Evolutionary conservation across 106 monocot species (phyloP).

Genomic region (Platanthera zijinensis): DNA sequence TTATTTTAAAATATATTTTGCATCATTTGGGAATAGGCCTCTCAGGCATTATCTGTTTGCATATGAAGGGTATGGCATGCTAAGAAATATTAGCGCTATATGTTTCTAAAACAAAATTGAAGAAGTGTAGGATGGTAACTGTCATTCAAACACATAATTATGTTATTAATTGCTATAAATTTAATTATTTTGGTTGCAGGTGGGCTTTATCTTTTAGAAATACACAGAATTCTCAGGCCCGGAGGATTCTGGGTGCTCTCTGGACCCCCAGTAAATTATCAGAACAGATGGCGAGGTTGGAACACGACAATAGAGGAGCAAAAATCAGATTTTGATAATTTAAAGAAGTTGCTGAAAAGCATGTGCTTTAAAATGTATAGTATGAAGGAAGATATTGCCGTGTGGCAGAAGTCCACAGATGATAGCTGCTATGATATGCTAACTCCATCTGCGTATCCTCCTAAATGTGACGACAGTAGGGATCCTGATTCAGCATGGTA

Average conservation of each 20-base stretch:
- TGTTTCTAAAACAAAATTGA: neutral
- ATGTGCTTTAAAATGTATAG: slow-evolving; percentile 86
- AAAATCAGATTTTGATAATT: slow-evolving; percentile 59
- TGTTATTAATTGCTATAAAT: neutral
- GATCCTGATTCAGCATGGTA: slow-evolving; percentile 82
- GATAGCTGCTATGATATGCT: slow-evolving; percentile 50
- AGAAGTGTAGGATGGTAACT: neutral
- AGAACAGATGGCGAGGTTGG: slow-evolving; percentile 83
- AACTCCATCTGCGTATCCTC: slow-evolving; percentile 38
- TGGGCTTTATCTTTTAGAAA: slow-evolving; percentile 69
- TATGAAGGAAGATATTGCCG: slow-evolving; percentile 72
- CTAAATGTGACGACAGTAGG: slow-evolving; percentile 75
- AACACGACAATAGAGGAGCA: slow-evolving; percentile 72
- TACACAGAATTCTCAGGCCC: slow-evolving; percentile 70
- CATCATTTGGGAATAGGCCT: neutral
- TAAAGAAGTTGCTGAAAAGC: slow-evolving; percentile 62
- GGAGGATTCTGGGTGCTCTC: slow-evolving; percentile 91
- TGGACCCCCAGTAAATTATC: slow-evolving; percentile 76
- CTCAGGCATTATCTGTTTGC: neutral
- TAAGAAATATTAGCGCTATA: neutral
- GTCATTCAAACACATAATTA: neutral
- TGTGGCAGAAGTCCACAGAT: slow-evolving; percentile 71
- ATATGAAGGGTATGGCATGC: neutral
- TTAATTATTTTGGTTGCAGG: slow-evolving; percentile 23
- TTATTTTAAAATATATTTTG: neutral